Conservation (phyloP, 371 early-diverging fungal genomes). For the Nematocida ausubeli region DNA sequence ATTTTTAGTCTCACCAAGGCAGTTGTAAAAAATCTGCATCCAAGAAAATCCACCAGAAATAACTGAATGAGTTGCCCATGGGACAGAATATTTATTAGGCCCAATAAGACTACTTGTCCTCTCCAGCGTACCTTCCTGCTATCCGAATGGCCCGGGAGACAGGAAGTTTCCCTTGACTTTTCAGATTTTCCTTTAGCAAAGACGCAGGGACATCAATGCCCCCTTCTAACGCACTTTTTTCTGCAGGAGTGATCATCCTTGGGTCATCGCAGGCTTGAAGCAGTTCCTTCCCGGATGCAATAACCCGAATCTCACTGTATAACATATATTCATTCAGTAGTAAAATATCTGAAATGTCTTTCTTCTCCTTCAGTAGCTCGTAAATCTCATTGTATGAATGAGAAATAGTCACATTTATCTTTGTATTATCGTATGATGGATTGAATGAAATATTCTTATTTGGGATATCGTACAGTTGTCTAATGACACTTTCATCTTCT, state of each 20-base stretch:
- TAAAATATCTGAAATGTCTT: not conserved
- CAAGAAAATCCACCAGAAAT: too few relatives aligned
- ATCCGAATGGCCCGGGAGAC: conserved; percentile 25
- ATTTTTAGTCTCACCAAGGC: too few relatives aligned
- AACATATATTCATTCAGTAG: conserved; percentile 25
- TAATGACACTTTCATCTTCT: conserved; percentile 39
- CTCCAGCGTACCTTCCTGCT: conserved; percentile 30
- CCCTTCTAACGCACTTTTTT: conserved; percentile 26
- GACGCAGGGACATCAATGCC: not conserved
- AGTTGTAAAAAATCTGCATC: too few relatives aligned
- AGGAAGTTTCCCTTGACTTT: conserved; percentile 48
- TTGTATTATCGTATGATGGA: conserved; percentile 21
- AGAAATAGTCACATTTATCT: conserved; percentile 13
- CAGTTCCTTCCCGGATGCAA: conserved; percentile 18
- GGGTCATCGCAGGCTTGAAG: conserved; percentile 18
- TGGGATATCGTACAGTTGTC: conserved; percentile 16
- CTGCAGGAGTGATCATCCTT: conserved; percentile 21
- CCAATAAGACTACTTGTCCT: too few relatives aligned
- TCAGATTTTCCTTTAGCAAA: conserved; percentile 36
- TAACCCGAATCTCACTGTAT: conserved; percentile 31
- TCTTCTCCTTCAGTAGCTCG: conserved; percentile 23
- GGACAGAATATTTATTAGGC: too few relatives aligned
- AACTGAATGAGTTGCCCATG: too few relatives aligned
- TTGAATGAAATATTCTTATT: conserved; percentile 20
- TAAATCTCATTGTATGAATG: not conserved